phyloP scores from a whole-genome alignment of 306 rosid genomes.

The Cucurbita maxima region DNA sequence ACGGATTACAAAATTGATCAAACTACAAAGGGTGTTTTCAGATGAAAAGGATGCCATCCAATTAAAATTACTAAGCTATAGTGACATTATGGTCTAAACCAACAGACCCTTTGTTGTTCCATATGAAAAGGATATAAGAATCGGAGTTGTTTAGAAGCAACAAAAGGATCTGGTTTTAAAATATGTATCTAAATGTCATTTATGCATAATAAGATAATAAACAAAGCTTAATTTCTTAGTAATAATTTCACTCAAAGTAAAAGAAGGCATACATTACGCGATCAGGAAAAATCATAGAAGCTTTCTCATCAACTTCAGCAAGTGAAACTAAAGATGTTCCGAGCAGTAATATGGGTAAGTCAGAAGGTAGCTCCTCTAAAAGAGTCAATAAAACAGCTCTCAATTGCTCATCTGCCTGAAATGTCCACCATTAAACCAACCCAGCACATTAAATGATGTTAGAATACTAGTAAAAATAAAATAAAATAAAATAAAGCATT shows the following conservation, averaged over 20 bases:
- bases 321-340: constrained; percentile 56
- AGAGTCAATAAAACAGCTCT: constrained; percentile 82
- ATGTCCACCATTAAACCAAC: constrained; percentile 14
- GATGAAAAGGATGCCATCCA: no score
- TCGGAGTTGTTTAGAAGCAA: background rate
- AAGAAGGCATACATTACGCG: constrained; percentile 49
- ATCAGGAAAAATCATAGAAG: constrained; percentile 48
- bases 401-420: constrained; percentile 92
- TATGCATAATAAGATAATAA: background rate
- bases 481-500: background rate
- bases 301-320: constrained; percentile 57
- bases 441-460: constrained; percentile 7
- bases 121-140: no score
- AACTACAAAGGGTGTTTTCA: no score
- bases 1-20: no score
- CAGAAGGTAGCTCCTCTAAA: constrained; percentile 80
- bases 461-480: background rate
- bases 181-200: background rate
- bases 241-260: background rate
- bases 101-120: background rate
- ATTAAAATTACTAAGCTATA: background rate
- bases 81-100: background rate
- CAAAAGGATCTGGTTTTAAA: background rate
- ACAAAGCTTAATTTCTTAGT: background rate
- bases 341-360: constrained; percentile 66